Percentiles rank a stretch among this genome's conserved stretches.
phyloP scores from a whole-genome alignment of 768 basidiomycete genomes.

The Albatrellus ellisii region DNA sequence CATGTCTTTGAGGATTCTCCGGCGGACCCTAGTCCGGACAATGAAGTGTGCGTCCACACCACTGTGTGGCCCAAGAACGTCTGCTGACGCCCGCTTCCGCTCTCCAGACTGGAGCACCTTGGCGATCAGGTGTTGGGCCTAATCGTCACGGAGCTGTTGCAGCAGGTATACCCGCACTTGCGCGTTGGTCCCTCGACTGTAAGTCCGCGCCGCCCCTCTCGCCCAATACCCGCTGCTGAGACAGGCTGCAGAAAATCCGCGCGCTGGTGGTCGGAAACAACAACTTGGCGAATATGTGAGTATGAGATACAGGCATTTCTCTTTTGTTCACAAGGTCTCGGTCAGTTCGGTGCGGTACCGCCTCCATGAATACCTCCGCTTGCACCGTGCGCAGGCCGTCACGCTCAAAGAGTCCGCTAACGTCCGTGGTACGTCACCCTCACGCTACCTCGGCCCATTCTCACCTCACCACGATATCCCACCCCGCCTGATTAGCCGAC shows the following conservation, averaged over 20 bases:
- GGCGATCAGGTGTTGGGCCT: slow-evolving; percentile 66
- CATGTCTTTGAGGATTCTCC: slow-evolving; percentile 66
- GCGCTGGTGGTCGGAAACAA: slow-evolving; percentile 62
- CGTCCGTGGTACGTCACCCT: slow-evolving; percentile 45
- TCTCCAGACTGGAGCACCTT: slow-evolving; percentile 54
- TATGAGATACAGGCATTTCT: background rate
- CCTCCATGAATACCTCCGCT: slow-evolving; percentile 44
- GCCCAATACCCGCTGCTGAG: slow-evolving; percentile 1
- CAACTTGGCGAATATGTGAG: slow-evolving; percentile 59
- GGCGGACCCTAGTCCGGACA: slow-evolving; percentile 66
- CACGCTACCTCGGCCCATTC: slow-evolving; percentile 4
- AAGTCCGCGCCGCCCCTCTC: slow-evolving; percentile 4
- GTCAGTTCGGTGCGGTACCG: slow-evolving; percentile 50
- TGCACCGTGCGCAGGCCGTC: slow-evolving; percentile 64
- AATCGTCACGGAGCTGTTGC: slow-evolving; percentile 49
- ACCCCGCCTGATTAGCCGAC: slow-evolving; percentile 59
- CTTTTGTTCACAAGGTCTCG: background rate
- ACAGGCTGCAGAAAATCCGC: slow-evolving; percentile 53
- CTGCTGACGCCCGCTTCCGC: background rate
- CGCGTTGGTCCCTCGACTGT: slow-evolving; percentile 73
- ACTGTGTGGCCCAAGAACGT: slow-evolving; percentile 1
- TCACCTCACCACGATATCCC: slow-evolving; percentile 4
- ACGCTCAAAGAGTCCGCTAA: slow-evolving; percentile 54
- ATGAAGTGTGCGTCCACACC: slow-evolving; percentile 49
- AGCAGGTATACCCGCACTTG: slow-evolving; percentile 51